These are phyloP conservation scores for Hippophae rhamnoides DNA, from an alignment of 306 rosid genomes.

Conservation along the genomic window DNA sequence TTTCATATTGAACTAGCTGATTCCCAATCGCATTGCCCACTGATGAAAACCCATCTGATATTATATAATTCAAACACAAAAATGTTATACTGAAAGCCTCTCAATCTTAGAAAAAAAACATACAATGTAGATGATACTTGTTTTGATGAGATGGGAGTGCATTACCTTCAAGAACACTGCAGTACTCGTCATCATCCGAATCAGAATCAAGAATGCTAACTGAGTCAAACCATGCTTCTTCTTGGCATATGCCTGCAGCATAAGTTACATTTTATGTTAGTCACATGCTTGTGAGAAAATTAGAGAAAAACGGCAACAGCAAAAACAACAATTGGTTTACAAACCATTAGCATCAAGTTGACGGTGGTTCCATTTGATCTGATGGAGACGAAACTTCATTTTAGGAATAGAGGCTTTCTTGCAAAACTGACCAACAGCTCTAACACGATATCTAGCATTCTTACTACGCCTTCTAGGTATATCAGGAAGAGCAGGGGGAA, in stretches of 20 bases:
- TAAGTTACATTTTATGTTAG: background rate
- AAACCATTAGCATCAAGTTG: slow-evolving; percentile 49
- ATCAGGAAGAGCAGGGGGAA: slow-evolving; percentile 33
- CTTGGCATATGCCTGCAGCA: slow-evolving; percentile 52
- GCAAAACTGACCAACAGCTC: slow-evolving; percentile 40
- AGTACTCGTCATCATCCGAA: slow-evolving; percentile 69
- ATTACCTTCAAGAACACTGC: slow-evolving; percentile 84
- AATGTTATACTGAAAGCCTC: too few relatives aligned
- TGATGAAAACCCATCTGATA: slow-evolving; percentile 60
- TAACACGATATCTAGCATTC: slow-evolving; percentile 45
- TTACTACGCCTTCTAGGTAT: slow-evolving; percentile 30
- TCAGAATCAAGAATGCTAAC: slow-evolving; percentile 68
- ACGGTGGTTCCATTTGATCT: slow-evolving; percentile 66
- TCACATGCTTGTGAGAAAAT: too few relatives aligned
- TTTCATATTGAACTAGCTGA: slow-evolving; percentile 65
- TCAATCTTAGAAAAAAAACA: slow-evolving; percentile 2
- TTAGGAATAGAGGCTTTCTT: slow-evolving; percentile 53
- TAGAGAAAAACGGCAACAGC: too few relatives aligned
- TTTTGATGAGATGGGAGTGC: slow-evolving; percentile 10
- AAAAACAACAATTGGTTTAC: too few relatives aligned
- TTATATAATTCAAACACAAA: slow-evolving; percentile 2
- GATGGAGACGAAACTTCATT: slow-evolving; percentile 55
- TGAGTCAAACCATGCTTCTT: slow-evolving; percentile 88
- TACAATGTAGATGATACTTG: slow-evolving; percentile 1
- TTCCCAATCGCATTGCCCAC: slow-evolving; percentile 37